Evolutionary conservation across 2,329 filamentous ascomycete genomes (phyloP).

Genomic region (Claviceps arundinis): DNA sequence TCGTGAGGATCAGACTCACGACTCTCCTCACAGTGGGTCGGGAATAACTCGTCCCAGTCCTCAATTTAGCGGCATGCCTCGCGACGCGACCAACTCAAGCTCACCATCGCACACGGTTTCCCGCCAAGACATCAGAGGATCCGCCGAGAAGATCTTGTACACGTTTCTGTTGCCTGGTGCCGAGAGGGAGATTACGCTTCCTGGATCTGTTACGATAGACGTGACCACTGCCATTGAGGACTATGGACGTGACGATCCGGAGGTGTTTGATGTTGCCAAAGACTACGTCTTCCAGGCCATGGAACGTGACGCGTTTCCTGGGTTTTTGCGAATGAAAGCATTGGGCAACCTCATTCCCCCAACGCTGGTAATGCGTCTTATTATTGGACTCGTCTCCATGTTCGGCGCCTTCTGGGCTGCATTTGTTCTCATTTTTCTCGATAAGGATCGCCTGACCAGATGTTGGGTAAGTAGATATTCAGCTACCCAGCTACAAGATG

Average conservation of each 20-base stretch:
- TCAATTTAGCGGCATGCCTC: conserved; percentile 42
- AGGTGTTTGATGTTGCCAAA: conserved; percentile 94
- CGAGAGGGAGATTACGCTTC: conserved; percentile 89
- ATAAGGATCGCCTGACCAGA: conserved; percentile 59
- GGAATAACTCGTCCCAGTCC: conserved; percentile 33
- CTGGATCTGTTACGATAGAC: conserved; percentile 71
- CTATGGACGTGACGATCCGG: conserved; percentile 83
- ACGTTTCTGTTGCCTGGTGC: conserved; percentile 91
- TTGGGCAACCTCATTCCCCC: conserved; percentile 90
- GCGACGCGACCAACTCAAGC: conserved; percentile 58
- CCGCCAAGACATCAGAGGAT: conserved; percentile 81
- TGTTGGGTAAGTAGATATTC: conserved; percentile 58
- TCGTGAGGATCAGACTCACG: conserved; percentile 48
- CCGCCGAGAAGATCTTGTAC: conserved; percentile 97
- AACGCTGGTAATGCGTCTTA: conserved; percentile 73
- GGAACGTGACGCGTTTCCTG: conserved; percentile 98
- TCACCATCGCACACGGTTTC: conserved; percentile 74
- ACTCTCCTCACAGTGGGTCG: conserved; percentile 41
- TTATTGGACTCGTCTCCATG: conserved; percentile 67
- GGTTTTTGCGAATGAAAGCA: conserved; percentile 88
- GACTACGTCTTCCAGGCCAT: conserved; percentile 99
- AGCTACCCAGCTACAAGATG: not conserved
- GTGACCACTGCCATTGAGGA: conserved; percentile 85
- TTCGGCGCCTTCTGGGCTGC: conserved; percentile 90
- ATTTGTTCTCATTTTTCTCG: conserved; percentile 84